Evolutionary conservation across 2,329 filamentous ascomycete genomes (phyloP).

Genomic region (Pseudocercospora ulei): DNA sequence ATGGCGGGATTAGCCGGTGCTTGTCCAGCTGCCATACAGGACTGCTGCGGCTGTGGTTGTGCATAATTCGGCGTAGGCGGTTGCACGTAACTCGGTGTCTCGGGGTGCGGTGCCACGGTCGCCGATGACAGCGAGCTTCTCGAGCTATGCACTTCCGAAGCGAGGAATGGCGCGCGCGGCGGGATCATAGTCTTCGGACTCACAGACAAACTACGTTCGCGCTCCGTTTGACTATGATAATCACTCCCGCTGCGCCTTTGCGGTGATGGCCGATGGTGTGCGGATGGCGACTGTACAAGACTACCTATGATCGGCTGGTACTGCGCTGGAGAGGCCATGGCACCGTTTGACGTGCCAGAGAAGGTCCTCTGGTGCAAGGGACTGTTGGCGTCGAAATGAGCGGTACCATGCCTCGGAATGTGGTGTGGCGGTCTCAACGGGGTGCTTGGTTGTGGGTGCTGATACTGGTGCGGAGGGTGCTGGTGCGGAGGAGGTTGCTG

Average conservation of each 20-base stretch:
- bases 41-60: conserved; percentile 17
- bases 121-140: conserved; percentile 25
- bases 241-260: conserved; percentile 27
- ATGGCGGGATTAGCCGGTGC: conserved; percentile 12
- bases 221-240: conserved; percentile 49
- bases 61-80: conserved; percentile 15
- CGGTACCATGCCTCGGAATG: conserved; percentile 27
- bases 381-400: conserved; percentile 27
- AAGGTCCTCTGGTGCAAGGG: conserved; percentile 31
- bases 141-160: conserved; percentile 27
- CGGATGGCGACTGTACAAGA: conserved; percentile 36
- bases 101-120: conserved; percentile 19
- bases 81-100: conserved; percentile 25
- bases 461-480: conserved; percentile 36
- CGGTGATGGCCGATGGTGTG: conserved; percentile 24
- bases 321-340: conserved; percentile 28
- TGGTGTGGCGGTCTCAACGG: conserved; percentile 41
- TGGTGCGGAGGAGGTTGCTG: conserved; percentile 22
- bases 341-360: conserved; percentile 30
- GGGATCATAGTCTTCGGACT: conserved; percentile 59
- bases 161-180: conserved; percentile 27
- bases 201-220: conserved; percentile 62
- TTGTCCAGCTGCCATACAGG: conserved; percentile 16
- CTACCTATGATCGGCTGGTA: conserved; percentile 33
- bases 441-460: conserved; percentile 42